Evolutionary conservation across 331 rosid genomes (phyloP).

Genomic region (Acacia pycnantha): DNA sequence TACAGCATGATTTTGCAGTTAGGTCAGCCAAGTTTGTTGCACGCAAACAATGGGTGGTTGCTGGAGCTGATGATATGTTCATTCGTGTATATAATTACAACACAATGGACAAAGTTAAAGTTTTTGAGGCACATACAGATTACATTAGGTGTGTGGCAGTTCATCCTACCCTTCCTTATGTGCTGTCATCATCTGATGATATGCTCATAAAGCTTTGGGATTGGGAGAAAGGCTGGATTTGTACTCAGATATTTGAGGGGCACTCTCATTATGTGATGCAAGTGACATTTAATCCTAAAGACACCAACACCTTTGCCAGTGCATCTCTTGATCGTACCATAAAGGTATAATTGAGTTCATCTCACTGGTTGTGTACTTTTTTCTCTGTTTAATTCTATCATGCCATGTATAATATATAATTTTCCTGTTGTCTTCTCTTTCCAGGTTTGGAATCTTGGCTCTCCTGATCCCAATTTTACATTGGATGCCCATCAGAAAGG

Average conservation of each 20-base stretch:
- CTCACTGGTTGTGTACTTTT: slow-evolving; percentile 11
- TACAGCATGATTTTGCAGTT: slow-evolving; percentile 56
- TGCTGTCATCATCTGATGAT: slow-evolving; percentile 89
- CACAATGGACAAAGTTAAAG: slow-evolving; percentile 81
- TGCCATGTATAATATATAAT: slow-evolving; percentile 15
- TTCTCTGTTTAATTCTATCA: background rate
- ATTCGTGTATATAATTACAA: slow-evolving; percentile 82
- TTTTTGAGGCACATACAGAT: slow-evolving; percentile 94
- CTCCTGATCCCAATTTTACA: slow-evolving; percentile 98
- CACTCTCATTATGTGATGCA: slow-evolving; percentile 99
- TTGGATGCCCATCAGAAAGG: slow-evolving; percentile 99
- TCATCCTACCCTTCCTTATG: slow-evolving; percentile 81
- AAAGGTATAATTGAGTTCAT: slow-evolving; percentile 57
- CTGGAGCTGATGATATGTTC: slow-evolving; percentile 89
- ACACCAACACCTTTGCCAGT: slow-evolving; percentile 98
- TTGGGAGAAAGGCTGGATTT: slow-evolving; percentile 91
- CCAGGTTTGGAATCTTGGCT: slow-evolving; percentile 99
- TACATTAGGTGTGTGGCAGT: slow-evolving; percentile 92
- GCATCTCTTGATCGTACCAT: slow-evolving; percentile 99
- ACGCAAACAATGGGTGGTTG: slow-evolving; percentile 86
- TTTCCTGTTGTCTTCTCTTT: slow-evolving; percentile 23
- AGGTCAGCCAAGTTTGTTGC: slow-evolving; percentile 92
- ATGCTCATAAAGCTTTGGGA: slow-evolving; percentile 95
- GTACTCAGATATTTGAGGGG: slow-evolving; percentile 99
- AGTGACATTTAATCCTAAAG: slow-evolving; percentile 99